Conservation (phyloP, 169 alveolate species). For the Plasmodium blacklocki region DNA sequence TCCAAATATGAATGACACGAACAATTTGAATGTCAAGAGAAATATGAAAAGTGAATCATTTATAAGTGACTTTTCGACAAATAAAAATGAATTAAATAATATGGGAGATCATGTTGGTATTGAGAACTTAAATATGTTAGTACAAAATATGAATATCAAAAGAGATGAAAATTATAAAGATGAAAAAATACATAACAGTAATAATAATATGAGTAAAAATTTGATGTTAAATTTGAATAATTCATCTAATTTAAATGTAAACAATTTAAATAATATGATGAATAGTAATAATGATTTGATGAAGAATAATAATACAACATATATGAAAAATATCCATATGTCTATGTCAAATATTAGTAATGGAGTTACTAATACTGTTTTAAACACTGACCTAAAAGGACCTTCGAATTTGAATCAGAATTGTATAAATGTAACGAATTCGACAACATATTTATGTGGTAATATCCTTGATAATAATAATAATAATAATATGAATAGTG, state of each 20-base stretch:
- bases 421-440: not conserved
- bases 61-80: no score
- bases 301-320: conserved; percentile 1
- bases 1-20: conserved; percentile 13
- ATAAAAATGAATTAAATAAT: not conserved
- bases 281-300: not conserved
- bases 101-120: not conserved
- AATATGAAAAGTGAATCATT: not conserved
- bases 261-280: not conserved
- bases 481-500: conserved; percentile 1
- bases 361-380: not conserved
- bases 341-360: not conserved
- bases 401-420: not conserved
- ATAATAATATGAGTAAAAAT: conserved; percentile 22
- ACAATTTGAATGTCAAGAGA: not conserved
- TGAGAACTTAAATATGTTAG: conserved; percentile 18
- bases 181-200: conserved; percentile 11
- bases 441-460: conserved; percentile 1
- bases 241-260: conserved; percentile 10
- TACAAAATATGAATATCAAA: conserved; percentile 25
- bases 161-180: conserved; percentile 37
- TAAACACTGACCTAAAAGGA: no score
- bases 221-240: conserved; percentile 18
- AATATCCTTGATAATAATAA: not conserved
- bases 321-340: conserved; percentile 2